Evolutionary conservation across 257 asterid species (phyloP).

Genomic region (Forsythia suspensa): DNA sequence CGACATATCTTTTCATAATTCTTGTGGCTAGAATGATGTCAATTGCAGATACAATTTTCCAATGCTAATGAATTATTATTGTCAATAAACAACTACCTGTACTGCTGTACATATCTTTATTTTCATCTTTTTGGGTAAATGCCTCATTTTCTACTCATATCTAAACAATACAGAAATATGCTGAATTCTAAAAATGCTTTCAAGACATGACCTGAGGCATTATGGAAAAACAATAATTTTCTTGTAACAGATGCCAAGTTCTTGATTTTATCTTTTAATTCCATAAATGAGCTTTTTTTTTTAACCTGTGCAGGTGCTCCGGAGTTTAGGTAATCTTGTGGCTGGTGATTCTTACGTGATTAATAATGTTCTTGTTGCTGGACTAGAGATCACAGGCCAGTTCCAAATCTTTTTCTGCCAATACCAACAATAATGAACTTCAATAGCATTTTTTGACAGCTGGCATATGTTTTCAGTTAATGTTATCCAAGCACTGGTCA

Average conservation of each 20-base stretch:
- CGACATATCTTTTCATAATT: conserved; percentile 2
- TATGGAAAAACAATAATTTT: neutral
- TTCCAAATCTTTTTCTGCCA: conserved; percentile 17
- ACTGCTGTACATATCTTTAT: neutral
- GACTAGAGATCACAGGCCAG: conserved; percentile 76
- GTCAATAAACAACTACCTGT: conserved; percentile 17
- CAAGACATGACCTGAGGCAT: neutral
- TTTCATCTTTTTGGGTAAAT: conserved; percentile 16
- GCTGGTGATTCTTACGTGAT: conserved; percentile 72
- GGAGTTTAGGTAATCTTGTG: conserved; percentile 94
- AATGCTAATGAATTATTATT: neutral
- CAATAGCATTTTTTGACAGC: conserved; percentile 8
- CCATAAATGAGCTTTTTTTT: neutral
- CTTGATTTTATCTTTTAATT: neutral
- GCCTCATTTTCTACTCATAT: neutral
- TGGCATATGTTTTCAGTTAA: conserved; percentile 40
- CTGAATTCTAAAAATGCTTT: neutral
- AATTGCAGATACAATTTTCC: neutral
- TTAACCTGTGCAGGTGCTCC: conserved; percentile 54
- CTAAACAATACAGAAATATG: neutral
- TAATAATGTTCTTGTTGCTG: conserved; percentile 55
- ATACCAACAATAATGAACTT: conserved; percentile 2
- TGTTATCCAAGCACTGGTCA: conserved; percentile 63
- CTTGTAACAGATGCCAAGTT: neutral
- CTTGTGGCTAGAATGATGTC: neutral